These are phyloP conservation scores for Sergeia podlipaevii DNA, from an alignment of 208 protist species.

Conservation along the genomic window DNA sequence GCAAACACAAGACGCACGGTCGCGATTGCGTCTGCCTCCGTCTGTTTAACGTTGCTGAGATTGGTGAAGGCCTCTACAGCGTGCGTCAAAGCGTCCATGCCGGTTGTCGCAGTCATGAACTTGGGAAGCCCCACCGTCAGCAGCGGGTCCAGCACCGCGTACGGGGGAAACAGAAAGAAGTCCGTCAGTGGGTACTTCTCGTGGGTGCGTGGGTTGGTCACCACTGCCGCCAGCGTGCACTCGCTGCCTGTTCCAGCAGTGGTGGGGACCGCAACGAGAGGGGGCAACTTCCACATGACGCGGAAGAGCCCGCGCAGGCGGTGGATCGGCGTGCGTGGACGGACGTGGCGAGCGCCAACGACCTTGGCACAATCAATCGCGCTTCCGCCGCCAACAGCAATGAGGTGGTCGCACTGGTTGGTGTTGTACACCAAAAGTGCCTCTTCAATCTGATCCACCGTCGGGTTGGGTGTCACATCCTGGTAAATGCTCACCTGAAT, in stretches of 20 bases:
- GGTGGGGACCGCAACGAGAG: slow-evolving; percentile 69
- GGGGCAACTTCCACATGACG: slow-evolving; percentile 40
- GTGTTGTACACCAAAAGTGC: slow-evolving; percentile 27
- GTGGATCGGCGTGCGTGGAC: slow-evolving; percentile 33
- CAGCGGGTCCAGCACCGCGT: slow-evolving; percentile 76
- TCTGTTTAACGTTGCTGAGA: slow-evolving; percentile 35
- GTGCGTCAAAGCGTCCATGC: slow-evolving; percentile 85
- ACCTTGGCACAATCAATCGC: slow-evolving; percentile 86
- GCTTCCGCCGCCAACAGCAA: slow-evolving; percentile 85
- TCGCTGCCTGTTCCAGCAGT: slow-evolving; percentile 88
- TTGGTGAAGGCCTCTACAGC: slow-evolving; percentile 74
- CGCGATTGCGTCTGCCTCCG: slow-evolving; percentile 36
- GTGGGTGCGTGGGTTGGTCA: slow-evolving; percentile 30
- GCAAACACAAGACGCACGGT: slow-evolving; percentile 50
- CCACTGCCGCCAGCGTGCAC: slow-evolving; percentile 78
- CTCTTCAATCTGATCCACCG: slow-evolving; percentile 31
- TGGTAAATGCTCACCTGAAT: slow-evolving; percentile 34
- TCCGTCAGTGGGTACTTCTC: slow-evolving; percentile 72
- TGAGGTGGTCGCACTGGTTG: slow-evolving; percentile 46
- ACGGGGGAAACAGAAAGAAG: slow-evolving; percentile 49
- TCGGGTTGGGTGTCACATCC: slow-evolving; percentile 52
- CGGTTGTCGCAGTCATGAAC: slow-evolving; percentile 74
- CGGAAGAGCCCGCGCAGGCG: slow-evolving; percentile 43
- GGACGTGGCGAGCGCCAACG: slow-evolving; percentile 52
- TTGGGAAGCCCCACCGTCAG: slow-evolving; percentile 67